Base-by-base conservation (phyloP, 352 stramenopile species). In the Globisporangium lucens region DNA sequence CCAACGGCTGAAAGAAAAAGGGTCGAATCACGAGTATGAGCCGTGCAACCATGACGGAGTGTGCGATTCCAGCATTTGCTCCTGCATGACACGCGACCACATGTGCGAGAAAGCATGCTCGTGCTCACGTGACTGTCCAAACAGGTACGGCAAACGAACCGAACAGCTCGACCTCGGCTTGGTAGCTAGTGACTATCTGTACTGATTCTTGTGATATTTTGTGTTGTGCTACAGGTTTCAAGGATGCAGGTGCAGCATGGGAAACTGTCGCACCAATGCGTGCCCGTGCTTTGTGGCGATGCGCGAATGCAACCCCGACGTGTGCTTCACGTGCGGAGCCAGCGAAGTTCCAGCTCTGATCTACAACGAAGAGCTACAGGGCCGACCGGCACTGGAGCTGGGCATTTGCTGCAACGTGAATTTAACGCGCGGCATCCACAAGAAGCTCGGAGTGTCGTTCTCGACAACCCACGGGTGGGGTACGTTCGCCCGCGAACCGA, bases 81-180 rank as follows among this genome's bases (percentile, higher is more conserved):
- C 83, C n/a, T 94, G 86, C 61, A 89, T 91, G 71, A 79, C 76
- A 53, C 82, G 85, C 51, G 79, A 92, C 55, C 86, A 94, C 68
- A 92, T 78, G 57, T 94, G 86, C 46, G 83, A 93, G 56, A 93
- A 91, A 68, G 84, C 86, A 55, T 94, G 86, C 67, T 91, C 84
- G n/a, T 94, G 86, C 64, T 89, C 86, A 4, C 80, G 77, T 6
- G 77, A 93, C 63, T 94, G 86, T 51, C 74, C 79, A 13, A 94
- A 93, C 58, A 75, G 86, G 78, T 89, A 67, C 20, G 76, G 66
- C n/a, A 33, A 33, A 33, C 30, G 30, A 33, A 33, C 30, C 30
- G 30, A 2, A n/a, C 10, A 7, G 2, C 7, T n/a, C 10, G n/a
- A 30, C 49, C 46, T 47, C n/a, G 9, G 13, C 8, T 43, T 24